Percentiles rank a stretch among this genome's conserved stretches.
Evolutionary conservation across 441 rosid genomes (phyloP).

Genomic region (Dalechampia spathulata): DNA sequence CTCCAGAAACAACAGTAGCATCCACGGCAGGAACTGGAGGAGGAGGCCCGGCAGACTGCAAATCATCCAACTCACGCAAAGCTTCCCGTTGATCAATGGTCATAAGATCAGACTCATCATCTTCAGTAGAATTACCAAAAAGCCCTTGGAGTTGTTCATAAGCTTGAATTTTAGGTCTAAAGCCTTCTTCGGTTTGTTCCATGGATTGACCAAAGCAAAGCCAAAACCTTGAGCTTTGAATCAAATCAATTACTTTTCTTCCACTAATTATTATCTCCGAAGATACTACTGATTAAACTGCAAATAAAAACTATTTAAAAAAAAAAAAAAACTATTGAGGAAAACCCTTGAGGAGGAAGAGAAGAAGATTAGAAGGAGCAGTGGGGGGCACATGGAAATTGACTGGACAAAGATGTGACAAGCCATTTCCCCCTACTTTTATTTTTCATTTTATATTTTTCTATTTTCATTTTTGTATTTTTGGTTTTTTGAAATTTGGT

Average conservation of each 20-base stretch:
- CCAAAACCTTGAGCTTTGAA: too few species aligned
- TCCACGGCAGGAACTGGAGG: neutral
- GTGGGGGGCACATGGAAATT: slow-evolving; percentile 29
- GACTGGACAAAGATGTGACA: slow-evolving; percentile 50
- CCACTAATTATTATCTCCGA: too few species aligned
- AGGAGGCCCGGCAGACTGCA: slow-evolving; percentile 25
- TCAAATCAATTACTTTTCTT: too few species aligned
- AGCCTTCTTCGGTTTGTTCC: too few species aligned
- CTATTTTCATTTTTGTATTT: too few species aligned
- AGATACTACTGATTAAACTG: too few species aligned
- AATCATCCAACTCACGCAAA: slow-evolving; percentile 34
- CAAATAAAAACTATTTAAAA: slow-evolving; percentile 24
- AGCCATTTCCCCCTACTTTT: slow-evolving; percentile 29
- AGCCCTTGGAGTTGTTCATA: neutral
- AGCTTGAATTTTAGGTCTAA: too few species aligned
- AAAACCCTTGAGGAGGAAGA: neutral
- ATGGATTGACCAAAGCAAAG: too few species aligned
- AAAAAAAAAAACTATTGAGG: neutral
- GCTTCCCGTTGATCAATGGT: slow-evolving; percentile 54
- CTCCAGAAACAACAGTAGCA: slow-evolving; percentile 11
- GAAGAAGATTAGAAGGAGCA: too few species aligned
- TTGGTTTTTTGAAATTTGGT: too few species aligned
- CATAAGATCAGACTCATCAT: slow-evolving; percentile 35
- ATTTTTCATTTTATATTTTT: neutral
- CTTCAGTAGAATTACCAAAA: slow-evolving; percentile 21